phyloP scores from a whole-genome alignment of 2,329 filamentous ascomycete genomes.

The Aspergillus flavus region DNA sequence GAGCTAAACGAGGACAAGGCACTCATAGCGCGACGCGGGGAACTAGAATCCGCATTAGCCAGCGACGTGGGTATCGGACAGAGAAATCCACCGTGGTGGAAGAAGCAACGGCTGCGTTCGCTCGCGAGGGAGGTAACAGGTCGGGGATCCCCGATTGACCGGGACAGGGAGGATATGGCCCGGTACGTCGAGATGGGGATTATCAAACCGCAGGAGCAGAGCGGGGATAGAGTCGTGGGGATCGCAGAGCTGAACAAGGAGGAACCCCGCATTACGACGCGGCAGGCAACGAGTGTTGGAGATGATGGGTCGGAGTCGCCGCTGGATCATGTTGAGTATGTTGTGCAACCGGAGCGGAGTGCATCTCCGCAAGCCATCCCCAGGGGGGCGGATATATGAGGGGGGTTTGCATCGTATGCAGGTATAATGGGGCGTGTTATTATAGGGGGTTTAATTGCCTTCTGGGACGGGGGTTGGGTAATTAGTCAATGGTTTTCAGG shows the following conservation, averaged over 20 bases:
- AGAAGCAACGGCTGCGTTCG: constrained; percentile 4
- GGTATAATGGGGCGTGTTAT: not conserved
- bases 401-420: not conserved
- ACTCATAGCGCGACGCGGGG: constrained; percentile 63
- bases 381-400: not conserved
- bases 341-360: constrained; percentile 4
- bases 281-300: constrained; percentile 2
- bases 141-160: not conserved
- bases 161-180: constrained; percentile 10
- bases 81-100: constrained; percentile 18
- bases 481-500: not conserved
- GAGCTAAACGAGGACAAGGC: constrained; percentile 71
- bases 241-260: not conserved
- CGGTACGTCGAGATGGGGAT: constrained; percentile 18
- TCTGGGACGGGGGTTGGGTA: not conserved
- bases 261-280: constrained; percentile 8
- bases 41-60: constrained; percentile 13
- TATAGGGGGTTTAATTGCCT: not conserved
- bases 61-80: constrained; percentile 6
- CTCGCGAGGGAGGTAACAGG: constrained; percentile 11
- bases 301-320: not conserved
- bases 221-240: not conserved
- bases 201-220: constrained; percentile 12
- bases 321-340: constrained; percentile 10
- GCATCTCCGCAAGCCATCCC: constrained; percentile 3